These are phyloP conservation scores for Boletus pseudopeckii DNA, from an alignment of 768 basidiomycete genomes.

Conservation along the genomic window DNA sequence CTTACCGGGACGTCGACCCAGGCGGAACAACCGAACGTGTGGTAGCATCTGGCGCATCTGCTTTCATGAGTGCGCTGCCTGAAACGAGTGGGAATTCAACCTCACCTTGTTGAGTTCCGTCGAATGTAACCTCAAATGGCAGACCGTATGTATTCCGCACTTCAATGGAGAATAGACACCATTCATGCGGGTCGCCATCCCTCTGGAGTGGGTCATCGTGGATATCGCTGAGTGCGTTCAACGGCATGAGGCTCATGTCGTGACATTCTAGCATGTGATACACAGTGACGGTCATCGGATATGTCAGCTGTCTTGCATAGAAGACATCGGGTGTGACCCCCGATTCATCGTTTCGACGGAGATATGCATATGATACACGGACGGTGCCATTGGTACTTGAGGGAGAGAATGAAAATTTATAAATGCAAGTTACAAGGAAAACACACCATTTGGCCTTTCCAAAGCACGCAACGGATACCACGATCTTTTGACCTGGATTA, in stretches of 20 bases:
- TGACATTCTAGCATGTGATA: slow-evolving; percentile 92
- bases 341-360: slow-evolving; percentile 42
- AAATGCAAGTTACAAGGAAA: neutral
- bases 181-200: slow-evolving; percentile 52
- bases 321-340: slow-evolving; percentile 51
- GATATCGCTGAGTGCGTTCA: slow-evolving; percentile 31
- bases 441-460: slow-evolving; percentile 93
- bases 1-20: slow-evolving; percentile 79
- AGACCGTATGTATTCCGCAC: slow-evolving; percentile 90
- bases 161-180: slow-evolving; percentile 87
- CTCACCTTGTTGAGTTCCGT: slow-evolving; percentile 61
- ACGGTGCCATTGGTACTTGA: slow-evolving; percentile 73
- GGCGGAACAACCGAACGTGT: slow-evolving; percentile 72
- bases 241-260: slow-evolving; percentile 75
- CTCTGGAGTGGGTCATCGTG: slow-evolving; percentile 31
- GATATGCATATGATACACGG: slow-evolving; percentile 78
- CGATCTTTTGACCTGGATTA: slow-evolving; percentile 65
- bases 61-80: slow-evolving; percentile 1
- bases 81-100: neutral
- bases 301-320: slow-evolving; percentile 81
- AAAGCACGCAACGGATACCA: slow-evolving; percentile 67
- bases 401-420: neutral
- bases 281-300: slow-evolving; percentile 89
- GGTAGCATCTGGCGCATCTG: slow-evolving; percentile 41
- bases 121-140: slow-evolving; percentile 86